These are phyloP conservation scores for Globisporangium carolinianum DNA, from an alignment of 352 stramenopile genomes.

Conservation along the genomic window DNA sequence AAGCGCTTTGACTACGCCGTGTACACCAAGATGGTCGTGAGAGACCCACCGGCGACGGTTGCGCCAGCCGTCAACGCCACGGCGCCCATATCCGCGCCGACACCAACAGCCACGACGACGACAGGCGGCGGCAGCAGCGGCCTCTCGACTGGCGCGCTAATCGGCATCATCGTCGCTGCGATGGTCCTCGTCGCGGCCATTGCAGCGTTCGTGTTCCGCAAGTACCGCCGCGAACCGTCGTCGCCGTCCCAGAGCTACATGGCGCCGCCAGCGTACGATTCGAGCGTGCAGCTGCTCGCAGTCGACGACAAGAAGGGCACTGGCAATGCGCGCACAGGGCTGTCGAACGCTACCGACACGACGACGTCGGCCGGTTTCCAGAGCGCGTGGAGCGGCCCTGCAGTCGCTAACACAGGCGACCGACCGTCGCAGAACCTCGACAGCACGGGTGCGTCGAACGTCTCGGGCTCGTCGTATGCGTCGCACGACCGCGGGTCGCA, in stretches of 20 bases:
- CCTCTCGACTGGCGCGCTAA: slow-evolving; percentile 35
- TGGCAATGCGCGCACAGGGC: slow-evolving; percentile 10
- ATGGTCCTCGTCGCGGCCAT: slow-evolving; percentile 31
- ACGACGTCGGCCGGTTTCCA: slow-evolving; percentile 19
- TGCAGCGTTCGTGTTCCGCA: slow-evolving; percentile 30
- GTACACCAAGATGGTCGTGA: slow-evolving; percentile 33
- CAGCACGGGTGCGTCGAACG: slow-evolving; percentile 13
- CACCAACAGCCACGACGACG: not conserved
- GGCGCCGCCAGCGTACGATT: slow-evolving; percentile 42
- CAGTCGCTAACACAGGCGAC: not conserved
- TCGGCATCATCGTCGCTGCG: slow-evolving; percentile 49
- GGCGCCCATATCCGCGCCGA: not conserved
- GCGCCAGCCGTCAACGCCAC: not conserved
- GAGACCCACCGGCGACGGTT: slow-evolving; percentile 11
- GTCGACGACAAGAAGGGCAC: slow-evolving; percentile 15
- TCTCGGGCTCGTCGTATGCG: slow-evolving; percentile 11
- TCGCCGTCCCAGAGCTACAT: slow-evolving; percentile 22
- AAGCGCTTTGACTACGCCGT: slow-evolving; percentile 44
- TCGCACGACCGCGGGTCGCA: slow-evolving; percentile 16
- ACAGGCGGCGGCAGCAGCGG: slow-evolving; percentile 1
- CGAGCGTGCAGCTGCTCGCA: slow-evolving; percentile 25
- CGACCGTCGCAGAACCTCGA: slow-evolving; percentile 12
- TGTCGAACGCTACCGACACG: slow-evolving; percentile 12
- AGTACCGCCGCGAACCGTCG: slow-evolving; percentile 16
- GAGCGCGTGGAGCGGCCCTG: slow-evolving; percentile 14